phyloP scores from a whole-genome alignment of 176 grass and related monocot species.

The Rhipidocladum racemiflorum region DNA sequence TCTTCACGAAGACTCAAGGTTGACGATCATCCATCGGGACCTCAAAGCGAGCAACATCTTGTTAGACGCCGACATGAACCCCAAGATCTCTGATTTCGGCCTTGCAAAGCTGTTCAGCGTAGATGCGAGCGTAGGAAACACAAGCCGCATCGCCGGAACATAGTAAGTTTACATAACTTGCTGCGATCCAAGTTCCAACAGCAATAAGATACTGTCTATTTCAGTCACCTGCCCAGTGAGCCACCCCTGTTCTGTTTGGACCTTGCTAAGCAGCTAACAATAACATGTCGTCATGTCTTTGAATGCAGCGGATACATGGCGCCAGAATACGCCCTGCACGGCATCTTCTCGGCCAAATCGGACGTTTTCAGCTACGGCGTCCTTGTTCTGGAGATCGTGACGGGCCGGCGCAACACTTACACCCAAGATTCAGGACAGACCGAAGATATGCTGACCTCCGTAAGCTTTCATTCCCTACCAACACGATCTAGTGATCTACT shows the following conservation, averaged over 20 bases:
- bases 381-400: conserved; percentile 18
- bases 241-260: no score
- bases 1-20: conserved; percentile 56
- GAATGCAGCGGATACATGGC: conserved; percentile 51
- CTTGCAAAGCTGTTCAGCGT: conserved; percentile 48
- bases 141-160: conserved; percentile 46
- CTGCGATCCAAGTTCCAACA: no score
- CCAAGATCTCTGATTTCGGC: conserved; percentile 55
- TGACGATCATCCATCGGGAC: conserved; percentile 52
- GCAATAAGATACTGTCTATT: no score
- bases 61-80: conserved; percentile 51
- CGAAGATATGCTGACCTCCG: not conserved
- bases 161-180: conserved; percentile 32
- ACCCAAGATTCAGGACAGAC: no score
- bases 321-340: conserved; percentile 50
- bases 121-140: conserved; percentile 36
- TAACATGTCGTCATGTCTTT: no score
- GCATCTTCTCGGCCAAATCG: conserved; percentile 51
- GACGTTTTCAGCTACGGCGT: conserved; percentile 57
- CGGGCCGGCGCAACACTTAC: not conserved
- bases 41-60: conserved; percentile 55
- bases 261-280: no score
- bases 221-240: no score
- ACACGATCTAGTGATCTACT: no score
- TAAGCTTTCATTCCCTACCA: no score